Evolutionary conservation across 192 early-diverging fungal genomes (phyloP).

Genomic region (Umbelopsis ramanniana): DNA sequence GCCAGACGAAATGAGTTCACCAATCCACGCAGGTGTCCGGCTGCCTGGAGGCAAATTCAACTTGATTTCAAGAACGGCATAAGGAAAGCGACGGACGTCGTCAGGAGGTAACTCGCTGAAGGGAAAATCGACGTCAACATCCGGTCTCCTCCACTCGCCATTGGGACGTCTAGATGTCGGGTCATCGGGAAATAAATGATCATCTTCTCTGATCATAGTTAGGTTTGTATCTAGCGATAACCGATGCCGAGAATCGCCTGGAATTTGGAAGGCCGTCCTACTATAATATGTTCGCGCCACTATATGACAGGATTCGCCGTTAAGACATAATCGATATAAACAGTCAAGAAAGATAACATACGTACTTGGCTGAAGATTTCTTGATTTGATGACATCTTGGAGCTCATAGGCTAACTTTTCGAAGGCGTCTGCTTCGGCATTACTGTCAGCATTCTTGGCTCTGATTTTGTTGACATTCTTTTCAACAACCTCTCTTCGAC

Average conservation of each 20-base stretch:
- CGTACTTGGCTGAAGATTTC: slow-evolving; percentile 71
- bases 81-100: slow-evolving; percentile 86
- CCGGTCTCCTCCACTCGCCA: slow-evolving; percentile 87
- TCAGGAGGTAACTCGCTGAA: slow-evolving; percentile 75
- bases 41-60: slow-evolving; percentile 64
- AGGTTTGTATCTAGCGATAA: slow-evolving; percentile 94
- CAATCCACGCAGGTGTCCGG: slow-evolving; percentile 70
- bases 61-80: slow-evolving; percentile 89
- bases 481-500: slow-evolving; percentile 68
- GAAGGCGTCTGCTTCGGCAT: slow-evolving; percentile 73
- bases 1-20: slow-evolving; percentile 68
- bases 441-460: slow-evolving; percentile 62
- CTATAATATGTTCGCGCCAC: slow-evolving; percentile 92
- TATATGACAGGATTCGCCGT: not conserved
- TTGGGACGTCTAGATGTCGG: slow-evolving; percentile 68
- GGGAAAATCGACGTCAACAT: slow-evolving; percentile 74
- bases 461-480: slow-evolving; percentile 74
- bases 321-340: not conserved
- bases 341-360: not conserved
- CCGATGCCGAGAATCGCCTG: slow-evolving; percentile 88
- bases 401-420: slow-evolving; percentile 71
- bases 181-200: slow-evolving; percentile 51
- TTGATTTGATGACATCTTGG: slow-evolving; percentile 62
- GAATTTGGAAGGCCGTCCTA: slow-evolving; percentile 95
- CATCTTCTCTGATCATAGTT: slow-evolving; percentile 92